phyloP scores from a whole-genome alignment of 2,329 filamentous ascomycete genomes.

The Microdochium paspali region DNA sequence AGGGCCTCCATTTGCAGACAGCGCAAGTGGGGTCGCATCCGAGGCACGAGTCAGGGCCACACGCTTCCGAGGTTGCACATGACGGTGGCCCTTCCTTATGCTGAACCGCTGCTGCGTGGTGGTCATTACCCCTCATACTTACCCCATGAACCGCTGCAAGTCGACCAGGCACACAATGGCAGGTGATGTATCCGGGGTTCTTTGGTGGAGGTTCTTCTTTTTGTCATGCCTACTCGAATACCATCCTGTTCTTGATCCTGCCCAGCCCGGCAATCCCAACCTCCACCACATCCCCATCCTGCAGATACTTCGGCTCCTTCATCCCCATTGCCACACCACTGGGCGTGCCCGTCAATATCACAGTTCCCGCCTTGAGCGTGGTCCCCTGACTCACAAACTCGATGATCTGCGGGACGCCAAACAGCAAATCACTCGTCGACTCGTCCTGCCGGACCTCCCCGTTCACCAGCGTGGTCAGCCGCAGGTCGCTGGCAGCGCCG shows the following conservation, averaged over 20 bases:
- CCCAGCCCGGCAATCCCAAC: slow-evolving; percentile 27
- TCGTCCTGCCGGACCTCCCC: slow-evolving; percentile 58
- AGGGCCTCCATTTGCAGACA: too few relatives aligned
- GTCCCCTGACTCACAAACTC: slow-evolving; percentile 29
- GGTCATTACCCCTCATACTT: too few relatives aligned
- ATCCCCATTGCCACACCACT: slow-evolving; percentile 49
- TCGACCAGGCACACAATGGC: too few relatives aligned
- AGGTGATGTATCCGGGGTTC: too few relatives aligned
- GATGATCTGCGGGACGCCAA: slow-evolving; percentile 27
- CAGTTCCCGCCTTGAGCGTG: slow-evolving; percentile 28
- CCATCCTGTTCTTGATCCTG: slow-evolving; percentile 26
- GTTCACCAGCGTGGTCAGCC: slow-evolving; percentile 55
- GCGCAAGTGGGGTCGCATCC: too few relatives aligned
- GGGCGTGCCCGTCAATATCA: slow-evolving; percentile 37
- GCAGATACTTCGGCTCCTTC: slow-evolving; percentile 81
- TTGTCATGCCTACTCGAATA: slow-evolving; percentile 14
- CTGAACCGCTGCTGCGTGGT: too few relatives aligned
- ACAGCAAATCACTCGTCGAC: slow-evolving; percentile 28
- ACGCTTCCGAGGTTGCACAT: neutral
- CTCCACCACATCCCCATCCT: slow-evolving; percentile 54
- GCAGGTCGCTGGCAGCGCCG: slow-evolving; percentile 71
- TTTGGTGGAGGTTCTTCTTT: too few relatives aligned
- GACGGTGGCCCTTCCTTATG: too few relatives aligned
- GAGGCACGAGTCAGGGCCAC: neutral
- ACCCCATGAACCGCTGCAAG: too few relatives aligned